phyloP scores from a whole-genome alignment of 352 stramenopile genomes.

The Phytophthora pluvialis region DNA sequence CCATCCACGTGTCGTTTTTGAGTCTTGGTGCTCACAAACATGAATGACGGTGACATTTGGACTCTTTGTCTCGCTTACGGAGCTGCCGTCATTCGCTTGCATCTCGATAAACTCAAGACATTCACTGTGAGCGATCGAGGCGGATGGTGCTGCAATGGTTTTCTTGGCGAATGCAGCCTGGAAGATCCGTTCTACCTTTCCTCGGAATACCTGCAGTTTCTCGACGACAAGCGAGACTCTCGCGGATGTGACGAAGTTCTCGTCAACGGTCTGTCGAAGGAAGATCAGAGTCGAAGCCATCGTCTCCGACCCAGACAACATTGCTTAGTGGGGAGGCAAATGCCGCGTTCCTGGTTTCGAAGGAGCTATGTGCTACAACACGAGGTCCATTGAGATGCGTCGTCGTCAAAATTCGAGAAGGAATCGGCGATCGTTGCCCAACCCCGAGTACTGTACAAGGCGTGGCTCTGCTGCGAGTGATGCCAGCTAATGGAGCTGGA shows the following conservation, averaged over 20 bases:
- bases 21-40: not conserved
- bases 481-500: no score
- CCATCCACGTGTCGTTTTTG: constrained; percentile 39
- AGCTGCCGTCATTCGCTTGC: no score
- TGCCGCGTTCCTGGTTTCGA: constrained; percentile 1
- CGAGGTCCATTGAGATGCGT: constrained; percentile 6
- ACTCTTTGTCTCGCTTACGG: no score
- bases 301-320: not conserved
- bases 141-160: constrained; percentile 2
- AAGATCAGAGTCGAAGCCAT: not conserved
- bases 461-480: not conserved
- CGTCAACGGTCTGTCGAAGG: not conserved
- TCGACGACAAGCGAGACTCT: constrained; percentile 3
- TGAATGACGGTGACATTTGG: no score
- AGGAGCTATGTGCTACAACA: constrained; percentile 18
- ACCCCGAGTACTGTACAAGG: not conserved
- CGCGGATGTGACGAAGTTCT: not conserved
- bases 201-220: constrained; percentile 17
- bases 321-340: constrained; percentile 1
- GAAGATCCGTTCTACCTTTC: constrained; percentile 6
- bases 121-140: not conserved
- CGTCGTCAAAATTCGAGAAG: not conserved
- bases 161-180: not conserved
- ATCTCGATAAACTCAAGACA: constrained; percentile 1
- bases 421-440: not conserved